Percentiles rank a stretch among this genome's conserved stretches.
Evolutionary conservation across 164 flowering plant species (phyloP).

Genomic region (Protea cynaroides): DNA sequence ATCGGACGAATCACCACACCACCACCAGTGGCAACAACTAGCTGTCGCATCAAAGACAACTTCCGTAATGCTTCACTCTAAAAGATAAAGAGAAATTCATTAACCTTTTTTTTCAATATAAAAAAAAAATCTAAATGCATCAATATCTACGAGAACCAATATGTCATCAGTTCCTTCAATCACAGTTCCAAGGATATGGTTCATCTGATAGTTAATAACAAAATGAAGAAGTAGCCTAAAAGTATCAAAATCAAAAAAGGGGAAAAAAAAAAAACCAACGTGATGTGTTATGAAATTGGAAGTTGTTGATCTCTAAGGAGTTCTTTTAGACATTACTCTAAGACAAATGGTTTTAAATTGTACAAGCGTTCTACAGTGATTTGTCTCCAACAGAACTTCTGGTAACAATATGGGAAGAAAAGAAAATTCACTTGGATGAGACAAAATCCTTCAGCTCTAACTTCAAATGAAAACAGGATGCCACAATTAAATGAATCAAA

Average conservation of each 20-base stretch:
- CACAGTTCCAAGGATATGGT: too few relatives aligned
- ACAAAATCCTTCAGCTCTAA: conserved; percentile 5
- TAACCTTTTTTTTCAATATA: neutral
- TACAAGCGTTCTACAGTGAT: neutral
- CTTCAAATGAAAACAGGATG: neutral
- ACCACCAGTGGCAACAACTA: conserved; percentile 94
- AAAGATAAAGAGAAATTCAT: neutral
- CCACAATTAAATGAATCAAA: neutral
- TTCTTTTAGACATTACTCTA: neutral
- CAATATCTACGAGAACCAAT: too few relatives aligned
- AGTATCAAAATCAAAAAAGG: neutral
- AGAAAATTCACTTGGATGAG: too few relatives aligned
- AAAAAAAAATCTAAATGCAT: too few relatives aligned
- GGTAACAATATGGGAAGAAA: too few relatives aligned
- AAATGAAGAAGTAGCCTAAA: neutral
- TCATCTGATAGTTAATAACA: too few relatives aligned
- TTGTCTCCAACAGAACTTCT: neutral
- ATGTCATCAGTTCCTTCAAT: too few relatives aligned
- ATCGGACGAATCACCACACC: conserved; percentile 77
- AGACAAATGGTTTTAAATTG: neutral
- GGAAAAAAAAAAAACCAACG: too few relatives aligned
- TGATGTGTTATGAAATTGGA: neutral
- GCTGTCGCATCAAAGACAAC: conserved; percentile 54
- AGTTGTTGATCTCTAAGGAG: neutral
- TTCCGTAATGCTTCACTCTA: conserved; percentile 66